phyloP scores from a whole-genome alignment of 2,329 filamentous ascomycete species.

The Lachnellula arida region DNA sequence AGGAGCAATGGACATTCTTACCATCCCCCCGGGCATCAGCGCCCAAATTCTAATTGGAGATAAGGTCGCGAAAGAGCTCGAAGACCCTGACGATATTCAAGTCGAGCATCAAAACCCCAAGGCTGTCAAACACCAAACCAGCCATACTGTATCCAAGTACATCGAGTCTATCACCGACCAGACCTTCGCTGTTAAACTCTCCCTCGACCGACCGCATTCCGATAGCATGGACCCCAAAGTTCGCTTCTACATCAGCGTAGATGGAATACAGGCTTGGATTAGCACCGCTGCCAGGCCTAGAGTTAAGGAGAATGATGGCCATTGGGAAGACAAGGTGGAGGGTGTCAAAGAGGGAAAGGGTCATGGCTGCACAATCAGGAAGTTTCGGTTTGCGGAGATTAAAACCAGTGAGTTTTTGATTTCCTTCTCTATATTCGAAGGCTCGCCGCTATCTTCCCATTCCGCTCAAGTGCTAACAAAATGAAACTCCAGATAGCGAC shows the following conservation, averaged over 20 bases:
- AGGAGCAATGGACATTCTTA: conserved; percentile 13
- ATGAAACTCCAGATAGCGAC: background rate
- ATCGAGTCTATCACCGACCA: conserved; percentile 9
- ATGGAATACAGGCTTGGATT: conserved; percentile 7
- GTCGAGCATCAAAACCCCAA: background rate
- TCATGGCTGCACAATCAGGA: background rate
- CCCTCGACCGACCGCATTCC: background rate
- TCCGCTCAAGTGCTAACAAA: too few species aligned
- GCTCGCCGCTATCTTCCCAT: too few species aligned
- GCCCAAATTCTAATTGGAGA: conserved; percentile 9
- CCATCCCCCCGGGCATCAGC: conserved; percentile 8
- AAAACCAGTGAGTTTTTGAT: conserved; percentile 9
- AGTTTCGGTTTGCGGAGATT: conserved; percentile 15
- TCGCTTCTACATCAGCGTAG: conserved; percentile 8
- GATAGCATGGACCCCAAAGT: conserved; percentile 4
- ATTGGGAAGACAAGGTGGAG: conserved; percentile 5
- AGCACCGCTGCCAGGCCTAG: conserved; percentile 2
- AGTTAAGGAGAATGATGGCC: background rate
- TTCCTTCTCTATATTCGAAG: too few species aligned
- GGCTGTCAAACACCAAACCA: background rate
- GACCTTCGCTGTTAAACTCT: conserved; percentile 9
- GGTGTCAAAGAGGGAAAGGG: conserved; percentile 11
- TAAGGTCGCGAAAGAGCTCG: conserved; percentile 2
- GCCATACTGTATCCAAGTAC: conserved; percentile 8
- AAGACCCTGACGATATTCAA: conserved; percentile 5